Evolutionary conservation across 1,284 basidiomycete species (phyloP).

Genomic region (Ustilago lituana): DNA sequence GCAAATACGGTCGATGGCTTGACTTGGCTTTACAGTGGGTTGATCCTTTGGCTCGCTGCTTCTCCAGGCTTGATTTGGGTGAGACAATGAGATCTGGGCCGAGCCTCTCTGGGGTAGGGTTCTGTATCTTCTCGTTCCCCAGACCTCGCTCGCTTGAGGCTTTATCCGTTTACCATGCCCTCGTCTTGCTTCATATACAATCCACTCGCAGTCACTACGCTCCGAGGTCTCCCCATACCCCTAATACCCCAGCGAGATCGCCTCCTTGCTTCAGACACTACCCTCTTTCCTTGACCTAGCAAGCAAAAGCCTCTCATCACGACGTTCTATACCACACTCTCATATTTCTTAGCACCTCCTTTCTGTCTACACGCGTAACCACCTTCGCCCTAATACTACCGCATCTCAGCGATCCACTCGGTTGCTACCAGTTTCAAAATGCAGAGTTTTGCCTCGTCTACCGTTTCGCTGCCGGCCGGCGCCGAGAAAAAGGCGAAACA

Average conservation of each 20-base stretch:
- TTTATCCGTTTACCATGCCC: neutral
- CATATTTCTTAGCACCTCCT: neutral
- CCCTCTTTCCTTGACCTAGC: no score
- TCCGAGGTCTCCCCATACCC: neutral
- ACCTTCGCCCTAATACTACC: neutral
- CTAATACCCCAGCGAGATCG: no score
- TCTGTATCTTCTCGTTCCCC: neutral
- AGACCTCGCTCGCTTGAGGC: neutral
- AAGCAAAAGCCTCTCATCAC: no score
- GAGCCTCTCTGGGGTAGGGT: no score
- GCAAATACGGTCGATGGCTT: no score
- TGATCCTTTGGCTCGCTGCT: neutral
- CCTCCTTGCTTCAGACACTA: no score
- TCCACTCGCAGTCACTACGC: neutral
- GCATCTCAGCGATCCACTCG: neutral
- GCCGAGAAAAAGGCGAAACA: constrained; percentile 14
- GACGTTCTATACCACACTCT: no score
- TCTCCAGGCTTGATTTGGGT: no score
- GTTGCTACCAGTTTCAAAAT: neutral
- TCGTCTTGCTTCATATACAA: constrained; percentile 15
- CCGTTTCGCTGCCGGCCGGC: constrained; percentile 5
- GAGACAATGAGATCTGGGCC: no score
- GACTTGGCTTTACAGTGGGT: neutral
- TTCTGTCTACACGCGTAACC: neutral
- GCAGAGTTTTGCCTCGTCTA: constrained; percentile 20